phyloP scores from a whole-genome alignment of 2,329 filamentous ascomycete species.

The Parastagonospora nodorum region DNA sequence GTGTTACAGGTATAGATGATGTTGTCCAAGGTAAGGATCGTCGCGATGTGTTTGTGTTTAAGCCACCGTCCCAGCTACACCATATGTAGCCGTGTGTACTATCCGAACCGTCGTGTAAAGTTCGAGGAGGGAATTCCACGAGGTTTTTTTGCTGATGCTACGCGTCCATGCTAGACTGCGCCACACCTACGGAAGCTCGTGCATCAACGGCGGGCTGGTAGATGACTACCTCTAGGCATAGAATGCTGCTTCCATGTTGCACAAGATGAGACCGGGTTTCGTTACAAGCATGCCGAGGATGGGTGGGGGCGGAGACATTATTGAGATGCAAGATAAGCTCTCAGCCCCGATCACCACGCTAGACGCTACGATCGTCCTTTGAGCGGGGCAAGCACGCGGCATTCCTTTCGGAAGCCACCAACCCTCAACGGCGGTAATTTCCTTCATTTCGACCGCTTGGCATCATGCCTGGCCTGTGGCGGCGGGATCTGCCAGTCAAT shows the following conservation, averaged over 20 bases:
- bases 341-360: slow-evolving; percentile 12
- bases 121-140: neutral
- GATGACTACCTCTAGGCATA: too few relatives aligned
- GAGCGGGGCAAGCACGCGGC: slow-evolving; percentile 8
- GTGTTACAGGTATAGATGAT: neutral
- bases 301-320: slow-evolving; percentile 2
- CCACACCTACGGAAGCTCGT: neutral
- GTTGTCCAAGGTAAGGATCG: neutral
- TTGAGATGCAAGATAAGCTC: slow-evolving; percentile 11
- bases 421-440: neutral
- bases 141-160: neutral
- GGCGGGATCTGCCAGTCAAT: too few relatives aligned
- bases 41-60: neutral
- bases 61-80: too few relatives aligned
- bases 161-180: neutral
- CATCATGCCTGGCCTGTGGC: neutral
- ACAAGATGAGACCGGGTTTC: neutral
- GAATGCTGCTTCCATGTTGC: neutral
- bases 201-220: neutral
- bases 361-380: slow-evolving; percentile 6
- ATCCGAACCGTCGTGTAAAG: neutral
- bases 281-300: slow-evolving; percentile 1
- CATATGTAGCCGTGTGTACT: too few relatives aligned
- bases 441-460: neutral
- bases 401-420: neutral